Evolutionary conservation across 345 rosid genomes (phyloP).

Genomic region (Lenwebbia sp.): DNA sequence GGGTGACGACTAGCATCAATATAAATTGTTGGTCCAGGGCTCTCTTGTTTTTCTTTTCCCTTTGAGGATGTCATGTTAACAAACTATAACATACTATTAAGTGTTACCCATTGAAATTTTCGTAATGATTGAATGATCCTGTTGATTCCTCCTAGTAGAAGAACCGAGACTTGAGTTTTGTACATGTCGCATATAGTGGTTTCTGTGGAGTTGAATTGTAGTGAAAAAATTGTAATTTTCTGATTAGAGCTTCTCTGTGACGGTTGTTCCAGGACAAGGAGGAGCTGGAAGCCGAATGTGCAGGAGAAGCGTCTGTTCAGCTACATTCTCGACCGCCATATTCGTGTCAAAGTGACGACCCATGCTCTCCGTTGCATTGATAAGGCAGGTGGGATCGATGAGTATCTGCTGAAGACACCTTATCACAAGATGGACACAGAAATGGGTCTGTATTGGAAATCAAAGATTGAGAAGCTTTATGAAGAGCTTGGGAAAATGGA

Average conservation of each 20-base stretch:
- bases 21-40: not conserved
- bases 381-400: slow-evolving; percentile 97
- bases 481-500: slow-evolving; percentile 76
- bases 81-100: not conserved
- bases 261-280: slow-evolving; percentile 39
- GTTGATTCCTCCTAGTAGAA: not conserved
- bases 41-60: not conserved
- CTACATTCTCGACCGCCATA: slow-evolving; percentile 81
- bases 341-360: slow-evolving; percentile 80
- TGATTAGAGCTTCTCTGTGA: not conserved
- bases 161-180: not conserved
- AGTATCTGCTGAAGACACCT: slow-evolving; percentile 88
- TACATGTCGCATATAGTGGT: not conserved
- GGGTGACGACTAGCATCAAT: not conserved
- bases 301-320: slow-evolving; percentile 91
- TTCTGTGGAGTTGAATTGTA: not conserved
- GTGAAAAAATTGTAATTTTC: not conserved
- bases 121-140: not conserved
- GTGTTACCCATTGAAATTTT: not conserved
- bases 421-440: slow-evolving; percentile 94
- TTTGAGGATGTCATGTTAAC: not conserved
- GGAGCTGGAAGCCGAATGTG: slow-evolving; percentile 89
- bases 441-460: slow-evolving; percentile 84
- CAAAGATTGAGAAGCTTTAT: slow-evolving; percentile 80
- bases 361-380: slow-evolving; percentile 97